Conservation (phyloP, 192 early-diverging fungal species). For the Neocallimastix lanati region DNA sequence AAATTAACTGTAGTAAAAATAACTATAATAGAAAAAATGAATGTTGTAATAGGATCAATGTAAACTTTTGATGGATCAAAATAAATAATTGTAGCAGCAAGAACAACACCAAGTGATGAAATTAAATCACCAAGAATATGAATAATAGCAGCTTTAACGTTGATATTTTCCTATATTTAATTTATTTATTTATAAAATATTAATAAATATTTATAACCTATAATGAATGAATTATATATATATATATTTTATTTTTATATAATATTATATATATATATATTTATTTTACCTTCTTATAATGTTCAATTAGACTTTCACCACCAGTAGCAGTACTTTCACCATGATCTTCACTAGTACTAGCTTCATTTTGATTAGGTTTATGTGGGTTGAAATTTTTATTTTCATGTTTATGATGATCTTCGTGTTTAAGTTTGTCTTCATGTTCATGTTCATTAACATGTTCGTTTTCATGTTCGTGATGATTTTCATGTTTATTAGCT, state of each 20-base stretch:
- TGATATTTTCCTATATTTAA: slow-evolving; percentile 21
- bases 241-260: no score
- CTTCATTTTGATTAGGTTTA: neutral
- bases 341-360: no score
- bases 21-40: slow-evolving; percentile 60
- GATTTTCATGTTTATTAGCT: neutral
- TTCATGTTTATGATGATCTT: no score
- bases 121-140: slow-evolving; percentile 68
- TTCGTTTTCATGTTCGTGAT: neutral
- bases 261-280: no score
- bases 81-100: slow-evolving; percentile 47
- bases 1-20: slow-evolving; percentile 47
- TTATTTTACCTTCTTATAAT: no score
- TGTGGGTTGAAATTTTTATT: neutral
- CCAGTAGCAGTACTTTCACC: no score
- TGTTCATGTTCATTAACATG: slow-evolving; percentile 14
- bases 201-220: no score
- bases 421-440: no score
- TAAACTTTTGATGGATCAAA: slow-evolving; percentile 32
- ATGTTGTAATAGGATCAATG: slow-evolving; percentile 66
- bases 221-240: no score
- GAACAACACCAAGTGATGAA: slow-evolving; percentile 58
- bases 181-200: neutral
- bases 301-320: no score
- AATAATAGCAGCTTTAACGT: slow-evolving; percentile 51